Base-by-base conservation (phyloP, 2,329 filamentous ascomycete genomes). In the Aaosphaeria pasadenensis region DNA sequence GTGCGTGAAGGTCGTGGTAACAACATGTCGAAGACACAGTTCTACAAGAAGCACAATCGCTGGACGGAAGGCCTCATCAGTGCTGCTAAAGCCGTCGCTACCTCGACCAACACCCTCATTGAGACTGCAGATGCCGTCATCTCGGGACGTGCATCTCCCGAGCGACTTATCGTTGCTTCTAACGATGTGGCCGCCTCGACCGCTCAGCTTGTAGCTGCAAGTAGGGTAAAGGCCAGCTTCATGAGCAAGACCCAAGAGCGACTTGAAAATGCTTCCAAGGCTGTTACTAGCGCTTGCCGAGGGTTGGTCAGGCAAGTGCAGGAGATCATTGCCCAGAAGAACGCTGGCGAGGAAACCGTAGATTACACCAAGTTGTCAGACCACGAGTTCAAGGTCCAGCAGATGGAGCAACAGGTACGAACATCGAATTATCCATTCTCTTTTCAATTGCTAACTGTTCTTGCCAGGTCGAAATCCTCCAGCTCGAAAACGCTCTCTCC, bases 21-120 rank as follows among this genome's bases (percentile, higher is more conserved):
- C 29, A 88, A 87, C 29, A 89, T 89, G 44, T 95, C 90, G 40
- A 83, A 86, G 49, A 95, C 91, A 2, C 91, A 91, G 28, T 99
- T 99, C 72, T 99, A 99, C 85, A 97, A 97, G 82, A 97, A 97
- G 79, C 96, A 99, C 81, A 99, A 97, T 75, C 84, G 94, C 45
- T 99, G 94, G 94, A 99, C 94, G 0, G 94, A 99, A 67, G 94
- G 94, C 42, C 84, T 99, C 51, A 96, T 99, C 67, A 96, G 90
- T 35, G 94, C 94, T 1, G 92, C 94, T 55, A 99, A 99, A 75
- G 94, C 94, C 1, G 94, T 99, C 13, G 94, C 94, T 3, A 82
- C 82, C 1, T 95, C 91, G 11, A 99, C 94, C 7, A 97, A 96
- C 74, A 94, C 87, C 39, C 83, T 99, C 58, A 99, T 99, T 64